Base-by-base conservation (phyloP, 371 early-diverging fungal species). In the Actinomortierella ambigua region DNA sequence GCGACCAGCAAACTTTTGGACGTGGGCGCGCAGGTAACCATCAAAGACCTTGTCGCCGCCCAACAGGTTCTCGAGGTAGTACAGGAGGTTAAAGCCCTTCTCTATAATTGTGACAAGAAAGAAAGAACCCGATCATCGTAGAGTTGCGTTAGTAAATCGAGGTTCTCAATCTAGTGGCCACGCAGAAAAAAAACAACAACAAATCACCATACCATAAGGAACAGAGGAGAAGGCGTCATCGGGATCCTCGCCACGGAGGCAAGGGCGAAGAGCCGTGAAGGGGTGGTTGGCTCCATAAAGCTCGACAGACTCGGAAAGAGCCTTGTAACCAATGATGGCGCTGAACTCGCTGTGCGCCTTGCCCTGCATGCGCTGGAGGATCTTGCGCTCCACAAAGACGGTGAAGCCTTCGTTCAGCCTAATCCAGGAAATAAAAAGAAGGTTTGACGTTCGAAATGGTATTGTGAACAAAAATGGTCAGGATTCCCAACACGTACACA, bases 321-420 rank as follows among this genome's bases (percentile, higher is more conserved):
- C 89, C 62, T 89, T 86, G 67, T 85, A 82, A 15, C 98, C 98
- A 52, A 98, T 86, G 55, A 96, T 90, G 61, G 97, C 86, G 61
- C 86, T 84, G 68, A 98, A 96, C 68, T 97, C 95, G 55, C 91
- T 82, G 28, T 81, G 85, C 26, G 85, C 77, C 70, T 95, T 92
- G 58, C 97, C 97, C 68, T 93, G 89, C 49, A 97, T 79, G 27
- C 91, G 87, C 6, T 87, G 86, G 57, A 90, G 77, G 61, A 98
- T 97, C 77, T 95, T 95, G 73, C 98, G 90, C 82, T 98, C 98
- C 42, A 96, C 81, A 67, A 92, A 97, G 47, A 96, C 90, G 39
- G 96, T 96, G 87, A 93, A 95, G 53, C 98, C 96, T 80, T 97
- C 97, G 75, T 97, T 97, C 50, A 97, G 80, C 96, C 95, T 68